Evolutionary conservation across 805 yeast genomes (phyloP).

Genomic region (Komagataella kurtzmanii): DNA sequence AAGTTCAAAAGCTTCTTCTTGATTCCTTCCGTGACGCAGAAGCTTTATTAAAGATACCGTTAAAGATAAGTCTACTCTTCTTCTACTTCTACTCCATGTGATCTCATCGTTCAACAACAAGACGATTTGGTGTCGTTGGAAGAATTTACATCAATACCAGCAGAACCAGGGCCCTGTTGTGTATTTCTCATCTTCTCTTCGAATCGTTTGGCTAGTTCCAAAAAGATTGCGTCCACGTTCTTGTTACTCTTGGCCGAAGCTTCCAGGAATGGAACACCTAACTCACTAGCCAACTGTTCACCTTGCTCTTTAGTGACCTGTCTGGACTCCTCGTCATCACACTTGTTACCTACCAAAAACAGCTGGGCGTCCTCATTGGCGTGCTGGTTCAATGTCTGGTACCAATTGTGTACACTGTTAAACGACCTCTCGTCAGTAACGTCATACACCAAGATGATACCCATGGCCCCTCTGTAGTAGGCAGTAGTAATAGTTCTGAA

Average conservation of each 20-base stretch:
- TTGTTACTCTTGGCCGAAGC: slow-evolving; percentile 91
- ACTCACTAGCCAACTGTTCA: slow-evolving; percentile 70
- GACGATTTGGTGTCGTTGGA: slow-evolving; percentile 9
- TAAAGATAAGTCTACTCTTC: not conserved
- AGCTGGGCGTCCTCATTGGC: slow-evolving; percentile 94
- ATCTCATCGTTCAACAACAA: slow-evolving; percentile 12
- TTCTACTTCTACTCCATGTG: not conserved
- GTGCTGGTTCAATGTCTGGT: slow-evolving; percentile 87
- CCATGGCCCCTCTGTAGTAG: slow-evolving; percentile 83
- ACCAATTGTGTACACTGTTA: slow-evolving; percentile 90
- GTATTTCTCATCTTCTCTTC: slow-evolving; percentile 55
- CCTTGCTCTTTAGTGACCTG: slow-evolving; percentile 88
- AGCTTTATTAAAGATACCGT: not conserved
- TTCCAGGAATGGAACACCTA: slow-evolving; percentile 86
- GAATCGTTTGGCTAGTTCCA: slow-evolving; percentile 75
- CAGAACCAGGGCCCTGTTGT: slow-evolving; percentile 5
- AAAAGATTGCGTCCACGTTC: slow-evolving; percentile 86
- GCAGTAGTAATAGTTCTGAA: slow-evolving; percentile 93
- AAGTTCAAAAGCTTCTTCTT: not conserved
- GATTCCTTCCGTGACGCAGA: not conserved
- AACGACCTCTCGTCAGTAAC: slow-evolving; percentile 86
- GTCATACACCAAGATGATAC: slow-evolving; percentile 73
- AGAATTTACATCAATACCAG: slow-evolving; percentile 14
- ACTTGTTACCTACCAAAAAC: slow-evolving; percentile 90
- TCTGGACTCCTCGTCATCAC: slow-evolving; percentile 80